Evolutionary conservation across 192 early-diverging fungal species (phyloP), one percentile per base, ranked within the genome.

Genomic region (Gamsiella multidivaricata): DNA sequence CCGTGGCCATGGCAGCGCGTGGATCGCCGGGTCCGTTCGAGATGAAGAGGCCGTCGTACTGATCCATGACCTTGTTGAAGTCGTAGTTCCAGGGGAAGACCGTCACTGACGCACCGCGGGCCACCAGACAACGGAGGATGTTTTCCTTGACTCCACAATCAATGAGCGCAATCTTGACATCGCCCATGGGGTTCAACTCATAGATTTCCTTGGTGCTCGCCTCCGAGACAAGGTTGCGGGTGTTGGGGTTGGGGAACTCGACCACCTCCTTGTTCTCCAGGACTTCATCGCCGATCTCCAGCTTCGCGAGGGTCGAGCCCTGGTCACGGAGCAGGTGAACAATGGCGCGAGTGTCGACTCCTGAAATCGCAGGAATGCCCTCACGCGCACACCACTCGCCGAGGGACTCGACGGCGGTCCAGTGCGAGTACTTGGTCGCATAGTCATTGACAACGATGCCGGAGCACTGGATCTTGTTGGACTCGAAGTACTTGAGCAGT

Each of bases 71-170:
- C 39, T 72, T 69, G 64, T 82, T 83, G 46, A 95, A 78, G 72
- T 93, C 86, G 73, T 91, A 89, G 81, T 97, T 86, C 92, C 92
- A 95, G 34, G 96, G 96, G 29, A 98, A 81, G 62, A 96, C 90
- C n/a, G 88, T 89, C 20, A 98, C 94, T 29, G 88, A 79, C 12
- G 92, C 93, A 31, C 96, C 96, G 66, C 91, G 92, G 37, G 83
- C 54, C 32, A 85, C 90, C 22, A 98, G 85, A 53, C 89, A 94
- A 29, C 95, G 91, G 61, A 98, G 83, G 50, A 96, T 96, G 84
- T 98, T 98, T 57, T 95, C 83, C 85, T 98, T 98, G 64, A 91
- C 91, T 61, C 96, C 96, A 83, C 93, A 96, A 83, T 98, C 94
- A 65, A 93, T 70, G 31, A 96, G 80, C 22, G 91, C 94, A 59